phyloP scores from a whole-genome alignment of 805 yeast genomes.

The Wickerhamiella galacta region DNA sequence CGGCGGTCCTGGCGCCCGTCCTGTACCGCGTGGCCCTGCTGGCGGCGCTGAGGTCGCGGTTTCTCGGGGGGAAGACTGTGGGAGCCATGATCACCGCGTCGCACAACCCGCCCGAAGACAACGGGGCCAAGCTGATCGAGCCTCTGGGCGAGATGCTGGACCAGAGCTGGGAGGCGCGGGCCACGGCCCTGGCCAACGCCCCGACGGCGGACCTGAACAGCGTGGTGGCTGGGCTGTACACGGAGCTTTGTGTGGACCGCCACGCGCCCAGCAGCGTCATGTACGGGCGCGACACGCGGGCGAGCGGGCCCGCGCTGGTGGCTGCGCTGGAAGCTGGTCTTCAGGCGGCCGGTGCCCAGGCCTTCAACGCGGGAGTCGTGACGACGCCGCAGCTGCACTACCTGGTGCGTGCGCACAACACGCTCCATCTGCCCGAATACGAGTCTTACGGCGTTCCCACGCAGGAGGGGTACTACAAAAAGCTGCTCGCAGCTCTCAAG shows the following conservation, averaged over 20 bases:
- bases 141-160: slow-evolving; percentile 85
- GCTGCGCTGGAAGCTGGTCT: slow-evolving; percentile 47
- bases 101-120: slow-evolving; percentile 83
- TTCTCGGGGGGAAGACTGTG: slow-evolving; percentile 45
- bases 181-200: slow-evolving; percentile 68
- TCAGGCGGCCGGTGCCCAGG: slow-evolving; percentile 29
- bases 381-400: slow-evolving; percentile 95
- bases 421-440: slow-evolving; percentile 23
- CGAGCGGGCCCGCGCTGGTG: slow-evolving; percentile 54
- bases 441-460: slow-evolving; percentile 40
- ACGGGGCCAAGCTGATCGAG: slow-evolving; percentile 87
- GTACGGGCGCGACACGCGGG: slow-evolving; percentile 80
- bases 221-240: slow-evolving; percentile 26
- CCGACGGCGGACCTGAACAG: slow-evolving; percentile 29
- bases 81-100: slow-evolving; percentile 98
- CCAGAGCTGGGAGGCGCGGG: slow-evolving; percentile 66
- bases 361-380: slow-evolving; percentile 45
- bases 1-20: slow-evolving; percentile 55
- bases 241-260: slow-evolving; percentile 31
- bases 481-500: slow-evolving; percentile 39
- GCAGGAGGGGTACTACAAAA: slow-evolving; percentile 53
- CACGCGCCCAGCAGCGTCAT: slow-evolving; percentile 31
- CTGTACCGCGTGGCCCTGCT: slow-evolving; percentile 69
- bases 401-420: slow-evolving; percentile 58
- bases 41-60: slow-evolving; percentile 70